These are phyloP conservation scores for Claviceps lovelessii DNA, from an alignment of 2,329 filamentous ascomycete species.

Conservation along the genomic window DNA sequence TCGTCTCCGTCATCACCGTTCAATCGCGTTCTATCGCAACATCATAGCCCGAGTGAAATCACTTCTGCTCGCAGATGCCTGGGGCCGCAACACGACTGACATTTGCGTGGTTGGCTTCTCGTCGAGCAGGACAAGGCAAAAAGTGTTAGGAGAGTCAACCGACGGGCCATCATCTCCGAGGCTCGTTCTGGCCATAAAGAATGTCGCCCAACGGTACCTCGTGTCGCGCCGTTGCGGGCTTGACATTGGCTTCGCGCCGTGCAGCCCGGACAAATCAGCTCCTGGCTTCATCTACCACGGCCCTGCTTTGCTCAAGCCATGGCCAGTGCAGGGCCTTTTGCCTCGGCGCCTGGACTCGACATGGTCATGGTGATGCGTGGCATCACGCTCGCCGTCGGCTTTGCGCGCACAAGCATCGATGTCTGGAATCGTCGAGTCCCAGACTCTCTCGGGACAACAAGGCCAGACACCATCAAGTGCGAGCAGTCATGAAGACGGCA, in stretches of 20 bases:
- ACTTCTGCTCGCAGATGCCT: slow-evolving; percentile 1
- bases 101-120: background rate
- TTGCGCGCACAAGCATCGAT: slow-evolving; percentile 29
- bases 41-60: background rate
- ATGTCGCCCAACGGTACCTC: slow-evolving; percentile 1
- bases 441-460: slow-evolving; percentile 32
- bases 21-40: background rate
- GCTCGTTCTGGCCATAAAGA: background rate
- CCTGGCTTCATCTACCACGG: background rate
- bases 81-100: background rate
- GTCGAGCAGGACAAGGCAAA: background rate
- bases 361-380: slow-evolving; percentile 23
- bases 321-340: slow-evolving; percentile 29
- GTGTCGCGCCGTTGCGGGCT: background rate
- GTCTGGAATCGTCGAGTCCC: slow-evolving; percentile 29
- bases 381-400: slow-evolving; percentile 31
- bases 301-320: slow-evolving; percentile 2
- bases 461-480: slow-evolving; percentile 19
- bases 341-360: slow-evolving; percentile 32
- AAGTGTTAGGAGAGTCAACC: no score
- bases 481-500: slow-evolving; percentile 25
- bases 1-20: background rate
- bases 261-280: slow-evolving; percentile 1
- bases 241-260: slow-evolving; percentile 1
- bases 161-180: background rate